Conservation (phyloP, 352 stramenopile genomes). For the Thalassiosira pacifica region DNA sequence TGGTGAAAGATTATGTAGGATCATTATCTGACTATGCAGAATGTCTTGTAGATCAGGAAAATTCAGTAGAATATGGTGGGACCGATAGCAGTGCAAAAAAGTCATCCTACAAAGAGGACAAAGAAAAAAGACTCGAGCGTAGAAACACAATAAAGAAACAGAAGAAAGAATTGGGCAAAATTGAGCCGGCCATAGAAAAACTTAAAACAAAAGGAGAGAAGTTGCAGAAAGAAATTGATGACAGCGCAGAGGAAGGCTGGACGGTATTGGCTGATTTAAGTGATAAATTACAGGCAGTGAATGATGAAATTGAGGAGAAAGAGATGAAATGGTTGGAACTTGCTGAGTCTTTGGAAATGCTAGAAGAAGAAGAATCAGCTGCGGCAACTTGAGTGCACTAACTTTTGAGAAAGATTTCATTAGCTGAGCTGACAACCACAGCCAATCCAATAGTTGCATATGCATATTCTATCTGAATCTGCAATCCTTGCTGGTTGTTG, state of each 20-base stretch:
- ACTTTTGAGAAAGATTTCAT: no score
- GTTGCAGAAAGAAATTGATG: conserved; percentile 70
- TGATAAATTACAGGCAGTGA: conserved; percentile 72
- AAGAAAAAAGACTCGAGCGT: conserved; percentile 69
- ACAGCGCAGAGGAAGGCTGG: conserved; percentile 75
- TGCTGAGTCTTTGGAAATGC: conserved; percentile 74
- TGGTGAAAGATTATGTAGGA: conserved; percentile 85
- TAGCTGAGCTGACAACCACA: no score
- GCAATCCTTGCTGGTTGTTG: no score
- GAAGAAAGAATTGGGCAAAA: conserved; percentile 77
- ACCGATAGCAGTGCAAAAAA: conserved; percentile 59
- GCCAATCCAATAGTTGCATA: no score
- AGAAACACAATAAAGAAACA: conserved; percentile 76
- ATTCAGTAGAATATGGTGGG: conserved; percentile 23
- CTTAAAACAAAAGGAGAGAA: conserved; percentile 67
- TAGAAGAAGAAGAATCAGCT: conserved; percentile 54
- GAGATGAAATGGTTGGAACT: conserved; percentile 85
- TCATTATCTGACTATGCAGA: conserved; percentile 84
- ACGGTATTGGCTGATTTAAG: conserved; percentile 81
- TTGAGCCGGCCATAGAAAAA: conserved; percentile 79
- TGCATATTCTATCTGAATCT: no score
- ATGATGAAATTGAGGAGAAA: conserved; percentile 82
- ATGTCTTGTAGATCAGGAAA: conserved; percentile 82
- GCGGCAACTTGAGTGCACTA: neutral
- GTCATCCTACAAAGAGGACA: conserved; percentile 80